phyloP scores from a whole-genome alignment of 345 rosid genomes.

The thale cress (Arabidopsis thaliana) region TAIR10.1 NC_003071.7:1916501-1917000 shows the following conservation, averaged over 20 bases:
- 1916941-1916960: not conserved
- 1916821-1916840: not conserved
- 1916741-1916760: conserved; percentile 15
- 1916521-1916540: conserved; percentile 21
- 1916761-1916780: conserved; percentile 14
- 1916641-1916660: conserved; percentile 43
- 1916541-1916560: conserved; percentile 32
- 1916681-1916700: conserved; percentile 46
- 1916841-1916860: conserved; percentile 5
- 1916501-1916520: conserved; percentile 32
- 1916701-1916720: conserved; percentile 34
- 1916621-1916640: conserved; percentile 46
- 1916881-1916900: not conserved
- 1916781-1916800: conserved; percentile 29
- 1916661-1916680: not conserved
- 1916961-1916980: not conserved
- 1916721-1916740: not conserved
- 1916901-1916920: not conserved
- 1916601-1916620: conserved; percentile 33
- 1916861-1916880: not conserved
- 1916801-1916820: not conserved
- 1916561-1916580: conserved; percentile 6
- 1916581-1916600: conserved; percentile 20
- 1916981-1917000: conserved; percentile 1
- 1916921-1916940: not conserved